These are phyloP conservation scores for Xylariaceae sp. DNA, from an alignment of 2,329 filamentous ascomycete species.

Conservation along the genomic window DNA sequence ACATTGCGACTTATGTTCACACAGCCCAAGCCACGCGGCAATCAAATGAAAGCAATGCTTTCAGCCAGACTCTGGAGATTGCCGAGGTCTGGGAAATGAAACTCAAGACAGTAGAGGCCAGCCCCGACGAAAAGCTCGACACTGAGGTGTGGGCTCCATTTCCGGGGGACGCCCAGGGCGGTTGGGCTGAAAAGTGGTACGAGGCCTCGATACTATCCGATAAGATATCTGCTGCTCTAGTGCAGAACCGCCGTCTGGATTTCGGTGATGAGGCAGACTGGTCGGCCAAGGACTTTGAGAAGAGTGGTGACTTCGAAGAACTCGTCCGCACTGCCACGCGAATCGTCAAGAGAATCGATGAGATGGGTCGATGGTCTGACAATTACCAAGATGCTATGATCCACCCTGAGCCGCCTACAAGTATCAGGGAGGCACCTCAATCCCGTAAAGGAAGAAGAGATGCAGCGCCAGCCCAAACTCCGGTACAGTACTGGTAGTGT, in stretches of 20 bases:
- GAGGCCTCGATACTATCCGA: not conserved
- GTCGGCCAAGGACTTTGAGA: not conserved
- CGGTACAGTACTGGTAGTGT: too few species aligned
- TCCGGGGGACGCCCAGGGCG: constrained; percentile 2
- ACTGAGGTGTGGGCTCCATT: constrained; percentile 7
- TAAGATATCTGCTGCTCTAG: not conserved
- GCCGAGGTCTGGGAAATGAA: constrained; percentile 25
- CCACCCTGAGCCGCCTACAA: constrained; percentile 3
- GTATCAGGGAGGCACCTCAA: not conserved
- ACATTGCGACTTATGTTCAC: constrained; percentile 16
- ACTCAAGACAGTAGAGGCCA: not conserved
- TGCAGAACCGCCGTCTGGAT: not conserved
- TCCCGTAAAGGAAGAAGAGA: not conserved
- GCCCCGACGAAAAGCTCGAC: not conserved
- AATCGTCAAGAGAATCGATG: constrained; percentile 25
- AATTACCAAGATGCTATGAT: constrained; percentile 17
- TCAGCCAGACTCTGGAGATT: constrained; percentile 18
- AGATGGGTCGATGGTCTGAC: constrained; percentile 23
- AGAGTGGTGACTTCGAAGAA: not conserved
- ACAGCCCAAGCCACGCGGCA: not conserved
- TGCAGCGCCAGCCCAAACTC: not conserved
- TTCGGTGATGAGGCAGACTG: not conserved
- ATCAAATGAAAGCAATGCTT: not conserved
- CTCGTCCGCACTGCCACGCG: constrained; percentile 17
- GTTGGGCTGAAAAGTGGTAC: constrained; percentile 5